These are phyloP conservation scores for Saccharum hybrid DNA, from an alignment of 202 grass and related monocot species.

Conservation along the genomic window DNA sequence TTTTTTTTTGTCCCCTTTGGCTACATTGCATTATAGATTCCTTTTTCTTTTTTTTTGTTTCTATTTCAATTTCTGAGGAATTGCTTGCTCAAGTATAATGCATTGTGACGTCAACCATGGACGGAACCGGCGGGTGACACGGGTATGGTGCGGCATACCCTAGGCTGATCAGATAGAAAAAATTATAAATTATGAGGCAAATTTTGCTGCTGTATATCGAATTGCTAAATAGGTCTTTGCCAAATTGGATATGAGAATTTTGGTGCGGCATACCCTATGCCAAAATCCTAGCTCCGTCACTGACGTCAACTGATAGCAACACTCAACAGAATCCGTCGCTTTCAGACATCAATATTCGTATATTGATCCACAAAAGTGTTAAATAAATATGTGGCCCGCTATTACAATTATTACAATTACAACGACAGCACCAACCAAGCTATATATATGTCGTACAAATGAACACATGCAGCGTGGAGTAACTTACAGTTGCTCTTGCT, in stretches of 20 bases:
- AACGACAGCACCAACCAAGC: constrained; percentile 25
- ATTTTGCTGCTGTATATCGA: too few species aligned
- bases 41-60: neutral
- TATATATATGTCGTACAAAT: constrained; percentile 32
- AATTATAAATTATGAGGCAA: too few species aligned
- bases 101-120: neutral
- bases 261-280: too few species aligned
- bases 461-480: constrained; percentile 35
- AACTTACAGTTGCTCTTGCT: constrained; percentile 42
- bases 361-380: constrained; percentile 30
- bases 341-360: constrained; percentile 5
- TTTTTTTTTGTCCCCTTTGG: neutral
- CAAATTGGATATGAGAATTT: too few species aligned
- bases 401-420: constrained; percentile 23
- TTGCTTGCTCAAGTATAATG: neutral
- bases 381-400: constrained; percentile 42
- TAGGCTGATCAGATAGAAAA: too few species aligned
- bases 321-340: constrained; percentile 11
- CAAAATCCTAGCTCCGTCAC: too few species aligned
- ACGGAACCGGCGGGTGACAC: too few species aligned
- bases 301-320: constrained; percentile 39
- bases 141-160: too few species aligned
- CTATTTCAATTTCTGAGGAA: neutral
- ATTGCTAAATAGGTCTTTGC: too few species aligned
- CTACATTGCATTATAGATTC: neutral